These are phyloP conservation scores for Alternaria hordeiaustralica DNA, from an alignment of 2,329 filamentous ascomycete genomes.

Conservation along the genomic window DNA sequence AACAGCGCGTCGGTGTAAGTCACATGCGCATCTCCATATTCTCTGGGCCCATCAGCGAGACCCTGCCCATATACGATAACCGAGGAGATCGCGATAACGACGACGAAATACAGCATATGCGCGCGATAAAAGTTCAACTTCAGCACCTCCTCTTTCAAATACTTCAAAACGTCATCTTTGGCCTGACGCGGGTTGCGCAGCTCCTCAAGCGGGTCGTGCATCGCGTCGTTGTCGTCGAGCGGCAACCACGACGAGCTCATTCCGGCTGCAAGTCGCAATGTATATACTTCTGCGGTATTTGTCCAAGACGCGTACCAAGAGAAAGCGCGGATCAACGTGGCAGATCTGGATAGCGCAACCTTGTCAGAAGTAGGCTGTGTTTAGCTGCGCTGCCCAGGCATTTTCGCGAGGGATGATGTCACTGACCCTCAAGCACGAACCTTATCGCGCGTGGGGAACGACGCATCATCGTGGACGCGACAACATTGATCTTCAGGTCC, in stretches of 20 bases:
- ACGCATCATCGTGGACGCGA: neutral
- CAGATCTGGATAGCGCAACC: neutral
- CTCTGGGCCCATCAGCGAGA: conserved; percentile 28
- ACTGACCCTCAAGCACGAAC: conserved; percentile 1
- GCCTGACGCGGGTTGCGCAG: conserved; percentile 23
- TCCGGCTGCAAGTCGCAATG: neutral
- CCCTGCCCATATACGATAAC: conserved; percentile 40
- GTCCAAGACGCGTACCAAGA: neutral
- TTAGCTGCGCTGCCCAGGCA: neutral
- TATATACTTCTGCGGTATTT: conserved; percentile 1
- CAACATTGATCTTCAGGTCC: neutral
- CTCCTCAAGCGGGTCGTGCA: conserved; percentile 27
- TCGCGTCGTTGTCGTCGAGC: conserved; percentile 7
- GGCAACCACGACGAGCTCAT: conserved; percentile 12
- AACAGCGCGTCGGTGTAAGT: conserved; percentile 39
- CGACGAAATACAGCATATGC: conserved; percentile 41
- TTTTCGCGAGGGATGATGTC: conserved; percentile 4
- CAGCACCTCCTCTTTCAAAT: conserved; percentile 23
- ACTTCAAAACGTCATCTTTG: conserved; percentile 25
- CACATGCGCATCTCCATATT: conserved; percentile 21
- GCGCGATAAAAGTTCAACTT: conserved; percentile 32
- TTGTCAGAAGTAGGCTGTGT: conserved; percentile 1
- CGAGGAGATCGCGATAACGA: conserved; percentile 34
- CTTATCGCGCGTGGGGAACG: neutral
- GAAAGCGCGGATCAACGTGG: neutral